Evolutionary conservation across 2,329 filamentous ascomycete species (phyloP).

Genomic region (Fusarium ramigenum): DNA sequence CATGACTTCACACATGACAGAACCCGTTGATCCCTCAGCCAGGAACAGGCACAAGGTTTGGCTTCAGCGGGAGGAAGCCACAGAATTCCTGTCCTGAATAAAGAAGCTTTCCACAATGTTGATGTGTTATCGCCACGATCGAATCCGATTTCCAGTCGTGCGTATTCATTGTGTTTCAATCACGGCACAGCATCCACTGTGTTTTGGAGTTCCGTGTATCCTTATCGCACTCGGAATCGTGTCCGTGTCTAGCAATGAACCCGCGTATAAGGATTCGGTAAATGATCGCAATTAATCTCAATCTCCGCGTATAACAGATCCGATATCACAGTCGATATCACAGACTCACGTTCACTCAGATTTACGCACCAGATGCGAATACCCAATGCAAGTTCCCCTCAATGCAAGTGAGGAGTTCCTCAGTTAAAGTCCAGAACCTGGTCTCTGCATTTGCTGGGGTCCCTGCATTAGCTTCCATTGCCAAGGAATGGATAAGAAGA

Average conservation of each 20-base stretch:
- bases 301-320: constrained; percentile 16
- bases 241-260: constrained; percentile 19
- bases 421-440: constrained; percentile 21
- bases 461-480: constrained; percentile 29
- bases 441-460: constrained; percentile 25
- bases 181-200: constrained; percentile 20
- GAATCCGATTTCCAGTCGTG: not conserved
- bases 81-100: constrained; percentile 22
- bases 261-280: constrained; percentile 7
- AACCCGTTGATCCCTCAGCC: not conserved
- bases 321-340: not conserved
- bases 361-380: constrained; percentile 7
- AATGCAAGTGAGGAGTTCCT: not conserved
- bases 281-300: constrained; percentile 2
- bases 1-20: constrained; percentile 7
- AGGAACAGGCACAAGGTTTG: constrained; percentile 28
- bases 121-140: not conserved
- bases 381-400: not conserved
- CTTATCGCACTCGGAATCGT: constrained; percentile 16
- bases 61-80: constrained; percentile 25
- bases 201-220: constrained; percentile 2
- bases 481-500: constrained; percentile 17
- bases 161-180: constrained; percentile 14
- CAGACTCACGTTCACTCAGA: not conserved
- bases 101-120: not conserved